Evolutionary conservation across 768 basidiomycete species (phyloP).

Genomic region (Pleurotus tuoliensis): DNA sequence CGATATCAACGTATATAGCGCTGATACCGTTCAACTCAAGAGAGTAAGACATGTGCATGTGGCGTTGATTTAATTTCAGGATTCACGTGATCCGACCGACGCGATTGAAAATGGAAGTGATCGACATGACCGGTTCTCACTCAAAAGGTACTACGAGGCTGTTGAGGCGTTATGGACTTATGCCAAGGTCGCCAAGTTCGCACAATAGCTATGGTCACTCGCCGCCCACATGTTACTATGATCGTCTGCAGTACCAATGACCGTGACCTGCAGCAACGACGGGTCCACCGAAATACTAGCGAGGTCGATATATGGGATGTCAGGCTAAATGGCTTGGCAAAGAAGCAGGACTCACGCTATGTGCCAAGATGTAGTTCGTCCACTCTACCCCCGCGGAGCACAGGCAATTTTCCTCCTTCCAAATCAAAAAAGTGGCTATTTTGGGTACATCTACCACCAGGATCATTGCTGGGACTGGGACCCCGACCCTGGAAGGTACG

Average conservation of each 20-base stretch:
- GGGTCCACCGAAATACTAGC: not conserved
- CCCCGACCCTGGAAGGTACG: constrained; percentile 1
- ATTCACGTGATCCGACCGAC: too few species aligned
- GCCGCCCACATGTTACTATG: not conserved
- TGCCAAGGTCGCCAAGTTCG: not conserved
- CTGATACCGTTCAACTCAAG: too few species aligned
- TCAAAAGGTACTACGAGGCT: too few species aligned
- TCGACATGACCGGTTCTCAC: too few species aligned
- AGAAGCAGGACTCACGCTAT: not conserved
- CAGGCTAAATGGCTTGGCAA: not conserved
- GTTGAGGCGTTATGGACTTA: too few species aligned
- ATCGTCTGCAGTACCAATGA: not conserved
- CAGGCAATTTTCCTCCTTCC: not conserved
- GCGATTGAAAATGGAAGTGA: too few species aligned
- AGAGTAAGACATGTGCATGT: too few species aligned
- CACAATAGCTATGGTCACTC: not conserved
- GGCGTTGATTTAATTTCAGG: too few species aligned
- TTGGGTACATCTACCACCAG: constrained; percentile 3
- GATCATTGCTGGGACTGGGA: not conserved
- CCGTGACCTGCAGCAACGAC: not conserved
- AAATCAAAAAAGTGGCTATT: not conserved
- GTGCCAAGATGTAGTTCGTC: constrained; percentile 4
- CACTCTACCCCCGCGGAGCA: constrained; percentile 4
- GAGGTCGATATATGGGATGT: not conserved
- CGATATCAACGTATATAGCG: too few species aligned